Evolutionary conservation across 495 filamentous ascomycete genomes (phyloP).

Genomic region (Extremus antarcticus): DNA sequence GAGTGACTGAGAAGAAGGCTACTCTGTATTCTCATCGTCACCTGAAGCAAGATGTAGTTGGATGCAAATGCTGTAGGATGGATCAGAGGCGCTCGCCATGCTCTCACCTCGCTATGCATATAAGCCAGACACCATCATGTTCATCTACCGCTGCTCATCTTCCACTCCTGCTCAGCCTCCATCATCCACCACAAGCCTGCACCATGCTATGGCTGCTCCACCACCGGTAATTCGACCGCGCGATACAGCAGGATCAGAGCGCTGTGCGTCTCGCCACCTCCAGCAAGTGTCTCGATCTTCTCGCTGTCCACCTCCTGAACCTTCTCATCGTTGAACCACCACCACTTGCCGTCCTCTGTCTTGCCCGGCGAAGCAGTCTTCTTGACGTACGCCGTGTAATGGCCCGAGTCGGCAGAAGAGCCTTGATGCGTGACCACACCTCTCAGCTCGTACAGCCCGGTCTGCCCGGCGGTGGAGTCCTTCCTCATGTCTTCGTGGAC

Average conservation of each 20-base stretch:
- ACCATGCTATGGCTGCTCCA: slow-evolving; percentile 4
- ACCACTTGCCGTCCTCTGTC: slow-evolving; percentile 88
- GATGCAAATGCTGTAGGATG: too few species aligned
- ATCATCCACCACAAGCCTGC: not conserved
- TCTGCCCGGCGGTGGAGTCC: slow-evolving; percentile 78
- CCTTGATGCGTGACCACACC: slow-evolving; percentile 97
- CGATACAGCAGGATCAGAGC: slow-evolving; percentile 87
- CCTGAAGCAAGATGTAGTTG: too few species aligned
- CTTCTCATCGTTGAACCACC: slow-evolving; percentile 99
- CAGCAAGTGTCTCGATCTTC: slow-evolving; percentile 80
- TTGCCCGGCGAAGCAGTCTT: slow-evolving; percentile 60
- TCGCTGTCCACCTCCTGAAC: slow-evolving; percentile 84
- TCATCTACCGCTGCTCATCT: too few species aligned
- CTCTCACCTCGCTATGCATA: not conserved
- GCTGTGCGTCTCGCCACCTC: slow-evolving; percentile 93
- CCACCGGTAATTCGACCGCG: slow-evolving; percentile 55
- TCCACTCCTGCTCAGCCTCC: not conserved
- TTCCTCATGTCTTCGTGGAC: slow-evolving; percentile 58
- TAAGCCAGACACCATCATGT: not conserved
- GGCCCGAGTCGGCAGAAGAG: slow-evolving; percentile 89
- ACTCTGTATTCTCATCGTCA: too few species aligned
- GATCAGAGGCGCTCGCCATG: not conserved
- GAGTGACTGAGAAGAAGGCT: too few species aligned
- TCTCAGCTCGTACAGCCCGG: slow-evolving; percentile 86
- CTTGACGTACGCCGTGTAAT: slow-evolving; percentile 97